A percentile compares a stretch with the other conserved stretches of the same genome.
phyloP scores from a whole-genome alignment of 2,329 filamentous ascomycete species.

The Aureobasidium sp. region DNA sequence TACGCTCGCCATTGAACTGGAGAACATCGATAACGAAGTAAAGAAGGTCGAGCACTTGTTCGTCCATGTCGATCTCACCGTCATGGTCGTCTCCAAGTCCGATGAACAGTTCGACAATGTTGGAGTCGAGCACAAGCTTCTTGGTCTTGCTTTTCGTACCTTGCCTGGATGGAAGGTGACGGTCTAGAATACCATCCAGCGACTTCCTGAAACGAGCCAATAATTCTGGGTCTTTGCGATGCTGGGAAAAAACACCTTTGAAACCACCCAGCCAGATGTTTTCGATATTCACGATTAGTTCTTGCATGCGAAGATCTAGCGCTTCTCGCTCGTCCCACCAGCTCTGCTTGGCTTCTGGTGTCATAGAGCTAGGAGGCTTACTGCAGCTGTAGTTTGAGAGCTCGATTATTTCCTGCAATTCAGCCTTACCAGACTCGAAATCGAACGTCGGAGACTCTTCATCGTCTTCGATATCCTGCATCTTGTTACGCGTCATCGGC shows the following conservation, averaged over 20 bases:
- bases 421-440: constrained; percentile 70
- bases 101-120: constrained; percentile 81
- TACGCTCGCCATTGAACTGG: constrained; percentile 91
- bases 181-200: constrained; percentile 73
- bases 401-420: constrained; percentile 75
- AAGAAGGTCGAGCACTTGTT: constrained; percentile 81
- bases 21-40: constrained; percentile 96
- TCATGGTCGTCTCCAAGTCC: constrained; percentile 68
- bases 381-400: constrained; percentile 80
- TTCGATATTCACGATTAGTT: constrained; percentile 78
- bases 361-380: constrained; percentile 60
- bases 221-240: constrained; percentile 54
- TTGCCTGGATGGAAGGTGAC: constrained; percentile 75
- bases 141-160: constrained; percentile 46
- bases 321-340: constrained; percentile 88
- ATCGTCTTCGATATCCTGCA: constrained; percentile 60
- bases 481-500: constrained; percentile 74
- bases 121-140: constrained; percentile 49
- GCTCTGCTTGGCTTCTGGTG: constrained; percentile 66
- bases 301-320: constrained; percentile 68
- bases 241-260: constrained; percentile 82
- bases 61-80: constrained; percentile 68
- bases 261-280: constrained; percentile 94
- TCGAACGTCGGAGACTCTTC: constrained; percentile 62
- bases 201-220: constrained; percentile 68